phyloP scores from a whole-genome alignment of 202 grass and related monocot species.

The Brachypodium distachyon region DNA sequence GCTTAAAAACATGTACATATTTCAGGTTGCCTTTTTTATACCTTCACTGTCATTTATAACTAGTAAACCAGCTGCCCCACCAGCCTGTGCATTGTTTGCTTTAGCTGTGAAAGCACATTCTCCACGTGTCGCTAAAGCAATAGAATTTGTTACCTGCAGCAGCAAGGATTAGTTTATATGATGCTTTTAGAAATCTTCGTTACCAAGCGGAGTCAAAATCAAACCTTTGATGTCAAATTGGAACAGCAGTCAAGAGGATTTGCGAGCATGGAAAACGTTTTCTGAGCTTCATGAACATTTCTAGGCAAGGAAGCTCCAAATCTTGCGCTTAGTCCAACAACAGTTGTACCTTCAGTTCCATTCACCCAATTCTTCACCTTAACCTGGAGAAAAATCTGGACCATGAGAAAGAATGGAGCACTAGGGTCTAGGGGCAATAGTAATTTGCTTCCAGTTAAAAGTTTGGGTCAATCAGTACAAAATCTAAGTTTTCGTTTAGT shows the following conservation, averaged over 20 bases:
- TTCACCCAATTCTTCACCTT: slow-evolving; percentile 88
- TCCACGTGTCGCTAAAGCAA: slow-evolving; percentile 67
- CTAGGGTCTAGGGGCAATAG: background rate
- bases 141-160: slow-evolving; percentile 50
- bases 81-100: slow-evolving; percentile 60
- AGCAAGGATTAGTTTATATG: background rate
- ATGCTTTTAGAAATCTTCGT: background rate
- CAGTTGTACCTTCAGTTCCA: slow-evolving; percentile 36
- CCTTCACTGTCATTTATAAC: slow-evolving; percentile 96
- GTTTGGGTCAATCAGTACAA: background rate
- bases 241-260: slow-evolving; percentile 71
- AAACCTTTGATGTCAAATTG: slow-evolving; percentile 65
- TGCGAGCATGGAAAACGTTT: slow-evolving; percentile 40
- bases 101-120: slow-evolving; percentile 72
- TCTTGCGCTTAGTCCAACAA: slow-evolving; percentile 66
- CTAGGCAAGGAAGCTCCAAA: slow-evolving; percentile 57
- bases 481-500: background rate
- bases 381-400: slow-evolving; percentile 48
- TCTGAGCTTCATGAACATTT: slow-evolving; percentile 43
- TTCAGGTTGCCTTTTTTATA: background rate
- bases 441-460: background rate
- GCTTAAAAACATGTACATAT: too few species aligned
- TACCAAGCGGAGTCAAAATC: background rate
- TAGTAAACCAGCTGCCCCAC: slow-evolving; percentile 58
- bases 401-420: background rate